Base-by-base conservation (phyloP, 768 basidiomycete species). In the Bullera alba region DNA sequence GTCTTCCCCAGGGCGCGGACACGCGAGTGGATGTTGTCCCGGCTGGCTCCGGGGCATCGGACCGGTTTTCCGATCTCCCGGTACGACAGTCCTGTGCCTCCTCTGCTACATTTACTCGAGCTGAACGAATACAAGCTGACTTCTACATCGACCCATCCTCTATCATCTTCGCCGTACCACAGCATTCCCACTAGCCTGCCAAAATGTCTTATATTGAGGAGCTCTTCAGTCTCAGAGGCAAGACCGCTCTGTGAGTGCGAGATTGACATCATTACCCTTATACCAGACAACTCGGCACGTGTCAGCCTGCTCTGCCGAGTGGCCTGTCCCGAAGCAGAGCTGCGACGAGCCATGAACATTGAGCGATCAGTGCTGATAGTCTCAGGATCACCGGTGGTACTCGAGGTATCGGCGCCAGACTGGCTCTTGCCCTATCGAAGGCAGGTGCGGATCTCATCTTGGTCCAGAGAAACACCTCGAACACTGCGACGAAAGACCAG, bases 391-490 rank as follows among this genome's bases (percentile, higher is more conserved):
- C 68, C 23, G 73, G 73, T 30, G 71, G 57, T 6, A 73, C 74
- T 19, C 59, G 73, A 36, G 74, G 74, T 29, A 75, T 74, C 54
- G 75, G 75, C 29, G 58, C 67, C 28, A 56, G 63, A 17, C 62
- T 74, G 54, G 72, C 73, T 17, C 50, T 74, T 12, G 70, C 73
- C 2, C 64, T 76, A n/a, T 72, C 74, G 14, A 69, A 74, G 51
- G 73, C 74, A 16, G 74, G 74, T n/a, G 73, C 75, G 16, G 71
- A 72, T 43, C 44, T 76, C 23, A 60, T 74, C 44, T 65, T 74
- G 36, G 59, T 73, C 34, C 73, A 75, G 49, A 77, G 82, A 51
- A 74, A 75, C 58, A 63, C 75, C 8, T 48, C 62, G 44, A 74
- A 76, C 67, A 65, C 63, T 4, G 46, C 63, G 21, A 76, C 76